Percentiles rank a stretch among this genome's conserved stretches.
phyloP scores from a whole-genome alignment of 371 early-diverging fungal species.

The Actinomortierella ambigua region DNA sequence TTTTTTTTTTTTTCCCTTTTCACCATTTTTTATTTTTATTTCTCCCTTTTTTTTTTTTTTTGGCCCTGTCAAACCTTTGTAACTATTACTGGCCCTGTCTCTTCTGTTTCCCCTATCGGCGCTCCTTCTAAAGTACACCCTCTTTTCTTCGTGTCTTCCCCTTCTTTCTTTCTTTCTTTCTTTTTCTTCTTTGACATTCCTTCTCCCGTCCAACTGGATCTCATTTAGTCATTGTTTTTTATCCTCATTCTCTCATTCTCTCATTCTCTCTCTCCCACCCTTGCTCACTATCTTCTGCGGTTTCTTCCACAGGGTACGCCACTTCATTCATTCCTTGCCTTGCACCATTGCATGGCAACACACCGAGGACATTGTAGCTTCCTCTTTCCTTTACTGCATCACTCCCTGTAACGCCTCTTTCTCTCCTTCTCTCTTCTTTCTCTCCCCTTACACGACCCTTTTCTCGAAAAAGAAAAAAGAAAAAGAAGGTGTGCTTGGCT shows the following conservation, averaged over 20 bases:
- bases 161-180: not conserved
- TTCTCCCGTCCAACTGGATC: not conserved
- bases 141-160: not conserved
- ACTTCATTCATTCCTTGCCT: not conserved
- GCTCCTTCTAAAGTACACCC: too few relatives aligned
- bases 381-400: not conserved
- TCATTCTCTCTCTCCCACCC: not conserved
- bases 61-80: too few relatives aligned
- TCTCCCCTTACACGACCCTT: not conserved
- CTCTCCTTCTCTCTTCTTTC: not conserved
- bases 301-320: not conserved
- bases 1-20: constrained; percentile 2
- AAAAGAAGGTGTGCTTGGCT: not conserved
- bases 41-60: not conserved
- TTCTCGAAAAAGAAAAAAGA: not conserved
- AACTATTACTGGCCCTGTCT: too few relatives aligned
- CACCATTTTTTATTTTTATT: constrained; percentile 3
- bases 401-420: not conserved
- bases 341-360: not conserved
- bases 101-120: too few relatives aligned
- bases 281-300: too few relatives aligned
- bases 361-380: not conserved
- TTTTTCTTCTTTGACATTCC: not conserved
- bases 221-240: not conserved
- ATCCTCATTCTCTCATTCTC: not conserved